A percentile compares a stretch with the other conserved stretches of the same genome.
Conservation (phyloP, 148 eudicot species). For the Spergularia bocconei region DNA sequence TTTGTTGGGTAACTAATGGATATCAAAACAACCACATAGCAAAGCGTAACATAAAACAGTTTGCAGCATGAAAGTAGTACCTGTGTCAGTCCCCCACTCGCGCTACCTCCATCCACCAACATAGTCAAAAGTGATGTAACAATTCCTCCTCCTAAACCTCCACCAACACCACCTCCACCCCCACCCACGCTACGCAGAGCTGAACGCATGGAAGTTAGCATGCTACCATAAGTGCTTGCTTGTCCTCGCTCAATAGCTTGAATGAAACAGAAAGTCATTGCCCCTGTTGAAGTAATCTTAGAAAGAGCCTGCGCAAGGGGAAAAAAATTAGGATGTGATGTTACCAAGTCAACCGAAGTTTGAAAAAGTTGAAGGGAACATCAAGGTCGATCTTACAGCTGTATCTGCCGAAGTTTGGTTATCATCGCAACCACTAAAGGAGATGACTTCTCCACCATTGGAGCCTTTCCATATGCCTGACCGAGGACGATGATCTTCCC, state of each 20-base stretch:
- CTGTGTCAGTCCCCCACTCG: slow-evolving; percentile 69
- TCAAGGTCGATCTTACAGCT: slow-evolving; percentile 53
- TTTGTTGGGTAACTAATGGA: not conserved
- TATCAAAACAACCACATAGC: not conserved
- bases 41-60: not conserved
- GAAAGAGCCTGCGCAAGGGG: slow-evolving; percentile 72
- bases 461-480: slow-evolving; percentile 96
- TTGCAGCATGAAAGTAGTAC: slow-evolving; percentile 29
- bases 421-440: slow-evolving; percentile 98
- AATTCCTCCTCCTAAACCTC: slow-evolving; percentile 40
- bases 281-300: slow-evolving; percentile 86
- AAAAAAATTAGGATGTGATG: slow-evolving; percentile 7
- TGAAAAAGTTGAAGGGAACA: not conserved
- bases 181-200: slow-evolving; percentile 54
- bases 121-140: slow-evolving; percentile 64
- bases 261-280: slow-evolving; percentile 94
- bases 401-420: slow-evolving; percentile 97
- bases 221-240: slow-evolving; percentile 75
- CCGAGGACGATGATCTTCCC: slow-evolving; percentile 98
- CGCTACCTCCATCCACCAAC: slow-evolving; percentile 78
- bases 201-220: slow-evolving; percentile 73
- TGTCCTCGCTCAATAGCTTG: slow-evolving; percentile 92
- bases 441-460: slow-evolving; percentile 89
- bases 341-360: not conserved
- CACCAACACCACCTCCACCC: slow-evolving; percentile 51